These are phyloP conservation scores for Hyaloperonospora brassicae DNA, from an alignment of 352 stramenopile species.

Conservation along the genomic window DNA sequence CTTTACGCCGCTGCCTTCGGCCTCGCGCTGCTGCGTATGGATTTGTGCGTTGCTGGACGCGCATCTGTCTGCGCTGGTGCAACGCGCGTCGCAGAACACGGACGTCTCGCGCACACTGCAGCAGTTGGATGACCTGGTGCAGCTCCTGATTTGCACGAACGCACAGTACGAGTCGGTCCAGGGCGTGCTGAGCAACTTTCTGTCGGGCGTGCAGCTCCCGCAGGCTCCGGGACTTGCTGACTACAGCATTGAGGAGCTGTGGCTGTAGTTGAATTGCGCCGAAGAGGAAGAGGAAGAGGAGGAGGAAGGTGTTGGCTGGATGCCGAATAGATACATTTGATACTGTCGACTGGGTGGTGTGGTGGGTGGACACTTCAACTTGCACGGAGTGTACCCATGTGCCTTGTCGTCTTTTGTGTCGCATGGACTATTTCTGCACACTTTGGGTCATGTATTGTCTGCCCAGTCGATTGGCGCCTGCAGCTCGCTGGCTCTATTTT, in stretches of 20 bases:
- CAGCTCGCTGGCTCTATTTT: no score
- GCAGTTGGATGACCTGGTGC: constrained; percentile 48
- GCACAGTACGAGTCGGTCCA: constrained; percentile 61
- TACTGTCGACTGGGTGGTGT: background rate
- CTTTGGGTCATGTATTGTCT: no score
- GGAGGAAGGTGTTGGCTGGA: background rate
- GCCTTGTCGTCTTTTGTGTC: no score
- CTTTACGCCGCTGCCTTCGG: constrained; percentile 32
- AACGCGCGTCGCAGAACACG: constrained; percentile 43
- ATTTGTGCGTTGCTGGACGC: constrained; percentile 68
- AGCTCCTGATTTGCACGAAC: constrained; percentile 42
- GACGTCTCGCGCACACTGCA: constrained; percentile 33
- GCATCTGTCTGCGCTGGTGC: constrained; percentile 58
- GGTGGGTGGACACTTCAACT: background rate
- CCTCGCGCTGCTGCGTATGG: constrained; percentile 55
- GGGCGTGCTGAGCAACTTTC: constrained; percentile 69
- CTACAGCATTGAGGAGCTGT: constrained; percentile 73
- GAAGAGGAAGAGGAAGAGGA: background rate
- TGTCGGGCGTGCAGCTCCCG: constrained; percentile 62
- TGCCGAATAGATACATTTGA: constrained; percentile 22
- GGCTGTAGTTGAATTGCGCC: constrained; percentile 33
- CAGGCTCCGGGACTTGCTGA: constrained; percentile 54
- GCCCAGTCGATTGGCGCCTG: no score
- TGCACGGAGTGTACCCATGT: background rate
- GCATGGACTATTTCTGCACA: no score